Base-by-base conservation (phyloP, 208 protist genomes). In the Acanthamoeba lenticulata region DNA sequence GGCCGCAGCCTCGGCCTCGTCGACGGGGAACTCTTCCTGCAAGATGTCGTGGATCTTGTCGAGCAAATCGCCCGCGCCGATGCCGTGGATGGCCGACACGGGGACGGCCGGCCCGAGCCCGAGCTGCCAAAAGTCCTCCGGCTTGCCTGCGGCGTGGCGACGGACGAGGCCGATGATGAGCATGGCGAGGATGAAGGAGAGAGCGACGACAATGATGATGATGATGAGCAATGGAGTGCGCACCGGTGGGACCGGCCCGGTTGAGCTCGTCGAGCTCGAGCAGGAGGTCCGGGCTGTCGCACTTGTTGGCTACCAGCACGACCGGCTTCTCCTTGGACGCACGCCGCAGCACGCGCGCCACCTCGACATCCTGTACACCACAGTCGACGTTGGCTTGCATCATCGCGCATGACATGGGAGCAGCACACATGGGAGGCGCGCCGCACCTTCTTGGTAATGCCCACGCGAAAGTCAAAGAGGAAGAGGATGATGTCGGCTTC, bases 401-500 rank as follows among this genome's bases (percentile, higher is more conserved):
- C 52, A 60, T 21, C 52, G 21, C 15, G 5, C 45, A 69, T 36
- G 27, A 21, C 60, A 69, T 29, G 13, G 60, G 6, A 6, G 29
- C 5, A 69, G 60, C 5, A 69, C 27, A 34, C 60, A 27, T 36
- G 21, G 52, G n/a, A n/a, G n/a, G n/a, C 45, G 45, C 5, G 45
- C 9, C 45, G 15, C 45, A 52, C 72, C 72, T 88, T 88, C 29
- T 29, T 40, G 32, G 86, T 92, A 3, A 92, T 36, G 62, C 86
- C 86, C 44, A 9, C 11, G 29, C 60, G 13, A 52, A 47, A 92
- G 62, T 92, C 86, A n/a, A 77, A 92, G 11, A 92, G 34, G 40
- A 74, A 92, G 36, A 92, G 86, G 62, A 92, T 92, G 57, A 92
- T 74, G 60, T 92, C 86, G 36, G 86, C 86, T 29, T 92, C 86